phyloP scores from a whole-genome alignment of 306 rosid species.

The Acacia crassicarpa region DNA sequence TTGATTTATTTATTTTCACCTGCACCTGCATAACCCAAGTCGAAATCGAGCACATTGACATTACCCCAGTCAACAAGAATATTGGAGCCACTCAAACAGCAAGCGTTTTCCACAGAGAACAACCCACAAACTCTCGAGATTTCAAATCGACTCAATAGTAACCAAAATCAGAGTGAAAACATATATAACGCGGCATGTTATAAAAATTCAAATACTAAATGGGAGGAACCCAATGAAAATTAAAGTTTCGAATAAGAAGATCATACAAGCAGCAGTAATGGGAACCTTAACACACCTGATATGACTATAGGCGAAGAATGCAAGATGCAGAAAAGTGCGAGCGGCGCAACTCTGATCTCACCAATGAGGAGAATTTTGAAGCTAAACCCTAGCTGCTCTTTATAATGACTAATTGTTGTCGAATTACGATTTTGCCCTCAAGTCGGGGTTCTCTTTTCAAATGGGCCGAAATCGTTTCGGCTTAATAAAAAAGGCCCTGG shows the following conservation, averaged over 20 bases:
- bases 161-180: not conserved
- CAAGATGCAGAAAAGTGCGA: not conserved
- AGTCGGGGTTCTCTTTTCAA: not conserved
- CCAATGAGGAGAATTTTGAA: not conserved
- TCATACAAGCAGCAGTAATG: not conserved
- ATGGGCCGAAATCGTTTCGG: not conserved
- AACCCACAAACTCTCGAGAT: not conserved
- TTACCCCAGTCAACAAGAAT: not conserved
- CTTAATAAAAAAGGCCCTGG: not conserved
- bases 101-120: not conserved
- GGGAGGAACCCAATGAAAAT: too few relatives aligned
- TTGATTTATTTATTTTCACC: not conserved
- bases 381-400: not conserved
- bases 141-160: not conserved
- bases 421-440: conserved; percentile 7
- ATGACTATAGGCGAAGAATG: not conserved
- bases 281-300: not conserved
- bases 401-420: not conserved
- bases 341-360: not conserved
- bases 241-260: too few relatives aligned
- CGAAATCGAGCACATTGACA: not conserved
- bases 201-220: not conserved
- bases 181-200: not conserved
- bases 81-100: not conserved
- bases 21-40: not conserved